Percentiles rank a stretch among this genome's conserved stretches.
phyloP scores from a whole-genome alignment of 1,284 basidiomycete genomes.

The Lignosus rhinocerotis region DNA sequence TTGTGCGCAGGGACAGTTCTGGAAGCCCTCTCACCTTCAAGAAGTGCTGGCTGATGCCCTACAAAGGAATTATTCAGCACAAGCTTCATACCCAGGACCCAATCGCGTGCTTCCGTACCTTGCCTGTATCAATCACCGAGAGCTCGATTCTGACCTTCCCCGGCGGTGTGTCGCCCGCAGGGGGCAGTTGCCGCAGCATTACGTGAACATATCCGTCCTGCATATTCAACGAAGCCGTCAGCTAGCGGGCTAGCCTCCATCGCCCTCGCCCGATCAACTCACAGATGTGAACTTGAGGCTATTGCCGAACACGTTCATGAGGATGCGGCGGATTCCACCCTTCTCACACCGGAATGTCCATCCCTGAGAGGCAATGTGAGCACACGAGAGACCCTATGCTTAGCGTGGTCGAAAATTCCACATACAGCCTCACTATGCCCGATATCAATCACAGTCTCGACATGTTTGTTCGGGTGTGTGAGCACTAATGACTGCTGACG shows the following conservation, averaged over 20 bases:
- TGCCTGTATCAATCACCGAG: slow-evolving; percentile 88
- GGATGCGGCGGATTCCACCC: slow-evolving; percentile 86
- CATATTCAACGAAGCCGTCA: slow-evolving; percentile 19
- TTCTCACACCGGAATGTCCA: slow-evolving; percentile 92
- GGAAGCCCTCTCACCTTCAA: slow-evolving; percentile 57
- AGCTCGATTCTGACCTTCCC: slow-evolving; percentile 80
- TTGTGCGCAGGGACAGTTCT: not conserved
- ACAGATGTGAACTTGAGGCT: slow-evolving; percentile 91
- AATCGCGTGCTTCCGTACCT: slow-evolving; percentile 44
- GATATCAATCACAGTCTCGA: slow-evolving; percentile 90
- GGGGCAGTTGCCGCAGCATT: slow-evolving; percentile 73
- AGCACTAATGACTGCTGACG: slow-evolving; percentile 40
- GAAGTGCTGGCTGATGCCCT: slow-evolving; percentile 88
- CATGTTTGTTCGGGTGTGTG: slow-evolving; percentile 41
- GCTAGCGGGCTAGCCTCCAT: not conserved
- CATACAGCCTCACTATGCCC: slow-evolving; percentile 68
- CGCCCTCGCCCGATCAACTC: slow-evolving; percentile 21
- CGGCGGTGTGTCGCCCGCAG: slow-evolving; percentile 47
- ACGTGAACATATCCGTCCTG: slow-evolving; percentile 89
- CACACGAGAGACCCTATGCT: not conserved
- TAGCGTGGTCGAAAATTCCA: slow-evolving; percentile 8
- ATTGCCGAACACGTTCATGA: slow-evolving; percentile 97
- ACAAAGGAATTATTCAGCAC: slow-evolving; percentile 5
- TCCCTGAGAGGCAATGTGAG: slow-evolving; percentile 48
- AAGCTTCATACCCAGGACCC: not conserved